Evolutionary conservation across 2,329 filamentous ascomycete genomes (phyloP), one percentile per base, ranked within the genome.

Genomic region (Dothistroma pini): DNA sequence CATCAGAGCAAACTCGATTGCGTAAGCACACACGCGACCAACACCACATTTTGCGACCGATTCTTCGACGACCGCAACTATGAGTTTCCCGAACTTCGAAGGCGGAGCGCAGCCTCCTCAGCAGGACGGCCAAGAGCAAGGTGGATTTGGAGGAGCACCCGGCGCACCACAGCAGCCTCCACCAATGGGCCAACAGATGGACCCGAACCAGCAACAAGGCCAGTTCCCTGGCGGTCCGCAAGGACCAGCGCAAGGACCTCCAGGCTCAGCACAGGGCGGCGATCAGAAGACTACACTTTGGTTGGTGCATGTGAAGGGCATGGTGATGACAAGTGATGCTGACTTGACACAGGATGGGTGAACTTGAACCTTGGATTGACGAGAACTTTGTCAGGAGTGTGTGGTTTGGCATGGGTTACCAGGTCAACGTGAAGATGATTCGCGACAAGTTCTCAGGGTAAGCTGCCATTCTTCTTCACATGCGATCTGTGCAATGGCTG

Each of bases 351-450:
- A 96, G 93, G 93, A 99, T 99, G 95, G 95, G 95, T 69, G 95
- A 99, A 77, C 89, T 99, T 66, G 93, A 97, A 78, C 91, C 92
- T 31, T 99, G 95, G 95, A 97, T 99, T 80, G 95, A 99, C 71
- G 95, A 99, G 81, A 96, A 93, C 79, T 99, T 97, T 77, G 90
- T 99, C 74, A 93, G 96, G 79, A 95, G 90, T 70, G 87, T 97
- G 51, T 97, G 91, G 84, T 96, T 91, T 73, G 87, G 93, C 71
- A 90, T 96, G 80, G 92, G 90, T 69, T 95, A 97, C 79, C 87
- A 87, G 66, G 95, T 99, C 71, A 97, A 97, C 71, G 95, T 99
- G 71, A 99, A 99, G 86, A 96, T 99, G 84, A 99, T 99, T 72
- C 91, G 95, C 68, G 95, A 99, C 81, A 97, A 97, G 79, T 96